Percentiles rank a stretch among this genome's conserved stretches.
These are phyloP conservation scores for Phanerochaete sordida DNA, from an alignment of 768 basidiomycete species.

Conservation along the genomic window DNA sequence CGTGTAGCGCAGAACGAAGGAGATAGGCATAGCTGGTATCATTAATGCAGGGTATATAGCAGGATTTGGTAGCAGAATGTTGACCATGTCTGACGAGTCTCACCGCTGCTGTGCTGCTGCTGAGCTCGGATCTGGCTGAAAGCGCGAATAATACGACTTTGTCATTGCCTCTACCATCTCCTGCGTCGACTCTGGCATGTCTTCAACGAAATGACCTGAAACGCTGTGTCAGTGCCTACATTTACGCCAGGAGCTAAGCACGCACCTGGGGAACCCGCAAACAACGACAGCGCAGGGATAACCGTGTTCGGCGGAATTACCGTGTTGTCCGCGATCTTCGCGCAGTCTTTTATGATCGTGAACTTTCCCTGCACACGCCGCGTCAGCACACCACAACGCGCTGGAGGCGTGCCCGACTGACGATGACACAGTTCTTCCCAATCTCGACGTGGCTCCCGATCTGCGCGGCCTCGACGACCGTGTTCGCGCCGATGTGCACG, in stretches of 20 bases:
- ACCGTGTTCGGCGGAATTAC: conserved; percentile 91
- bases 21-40: no score
- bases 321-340: conserved; percentile 83
- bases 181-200: conserved; percentile 91
- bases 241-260: neutral
- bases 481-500: conserved; percentile 88
- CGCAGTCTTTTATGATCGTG: conserved; percentile 94
- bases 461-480: conserved; percentile 89
- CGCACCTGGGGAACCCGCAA: conserved; percentile 86
- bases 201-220: conserved; percentile 68
- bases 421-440: conserved; percentile 93
- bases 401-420: conserved; percentile 26
- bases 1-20: no score
- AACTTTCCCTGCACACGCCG: conserved; percentile 75
- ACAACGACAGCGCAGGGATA: conserved; percentile 82
- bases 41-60: neutral
- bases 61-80: neutral
- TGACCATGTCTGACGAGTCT: neutral
- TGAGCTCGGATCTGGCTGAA: conserved; percentile 31
- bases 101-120: neutral
- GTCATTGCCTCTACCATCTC: conserved; percentile 85
- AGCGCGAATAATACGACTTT: conserved; percentile 82
- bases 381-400: neutral
- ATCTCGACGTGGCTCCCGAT: conserved; percentile 95
- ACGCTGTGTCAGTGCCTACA: neutral